Base-by-base conservation (phyloP, 139 green algal genomes). In the Picochlorum sp. region DNA sequence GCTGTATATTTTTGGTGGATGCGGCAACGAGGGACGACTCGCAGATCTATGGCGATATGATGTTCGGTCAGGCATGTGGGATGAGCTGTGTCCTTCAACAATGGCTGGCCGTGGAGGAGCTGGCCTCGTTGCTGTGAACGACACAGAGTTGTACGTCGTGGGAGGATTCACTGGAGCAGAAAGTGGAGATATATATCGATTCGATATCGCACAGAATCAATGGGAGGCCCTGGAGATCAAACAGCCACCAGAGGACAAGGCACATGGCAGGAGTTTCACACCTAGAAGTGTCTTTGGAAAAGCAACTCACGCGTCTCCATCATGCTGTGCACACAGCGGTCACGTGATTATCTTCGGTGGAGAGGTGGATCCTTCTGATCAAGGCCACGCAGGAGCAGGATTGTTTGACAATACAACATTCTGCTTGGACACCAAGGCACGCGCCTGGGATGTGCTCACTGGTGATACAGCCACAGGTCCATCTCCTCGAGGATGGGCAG, bases 1-100 rank as follows among this genome's bases (percentile, higher is more conserved):
- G 1, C n/a, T 66, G 3, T 55, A 56, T 23, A 66, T 66, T 45
- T 66, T 66, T 66, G 60, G 60, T 41, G 60, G 60, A 18, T 66
- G 60, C 44, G 60, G 60, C 3, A 31, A 38, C 45, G 34, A 21
- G 14, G 28, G 28, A 11, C 21, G 60, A 31, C 60, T 66, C 14
- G 24, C 34, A 41, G 60, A 66, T 57, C n/a, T 66, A 11, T 66
- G 60, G 60, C 34, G 37, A 15, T 66, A 66, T 41, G 60, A 66
- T 54, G 31, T 45, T 38, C 14, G 26, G 23, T 20, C 37, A 11
- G 24, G 24, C n/a, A 20, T 10, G n/a, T 66, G 60, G 60, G 37
- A 66, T n/a, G 60, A 66, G 0, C 5, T 66, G 21, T 10, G 30
- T 57, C 6, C 6, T 14, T 21, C 15, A 20, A 15, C 18, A 21